Percentiles rank a stretch among this genome's conserved stretches.
phyloP scores from a whole-genome alignment of 2,329 filamentous ascomycete species.

The Fusarium acutatum region DNA sequence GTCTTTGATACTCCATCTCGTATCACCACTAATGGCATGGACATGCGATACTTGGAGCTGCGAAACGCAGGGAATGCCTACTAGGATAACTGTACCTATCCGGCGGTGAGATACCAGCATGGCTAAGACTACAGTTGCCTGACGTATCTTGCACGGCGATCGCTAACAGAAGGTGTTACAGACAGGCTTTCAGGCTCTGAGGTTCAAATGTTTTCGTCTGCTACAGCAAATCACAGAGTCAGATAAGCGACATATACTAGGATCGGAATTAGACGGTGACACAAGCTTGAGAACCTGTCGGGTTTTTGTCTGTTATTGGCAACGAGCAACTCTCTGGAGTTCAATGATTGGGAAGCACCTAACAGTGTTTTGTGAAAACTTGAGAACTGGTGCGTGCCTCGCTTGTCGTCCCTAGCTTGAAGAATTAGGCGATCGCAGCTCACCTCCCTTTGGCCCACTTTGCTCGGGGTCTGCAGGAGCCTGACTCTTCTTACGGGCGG shows the following conservation, averaged over 20 bases:
- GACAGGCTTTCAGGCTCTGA: not conserved
- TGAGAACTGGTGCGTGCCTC: not conserved
- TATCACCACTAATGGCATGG: accelerated
- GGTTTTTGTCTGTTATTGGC: not conserved
- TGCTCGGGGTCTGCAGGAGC: no score
- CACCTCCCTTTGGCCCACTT: no score
- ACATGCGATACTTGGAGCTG: not conserved
- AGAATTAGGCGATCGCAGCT: not conserved
- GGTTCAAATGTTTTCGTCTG: accelerated
- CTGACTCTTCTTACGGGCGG: no score
- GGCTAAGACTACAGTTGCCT: accelerated
- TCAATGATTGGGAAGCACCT: not conserved
- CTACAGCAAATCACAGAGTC: not conserved
- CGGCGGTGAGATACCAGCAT: not conserved
- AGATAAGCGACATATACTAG: not conserved
- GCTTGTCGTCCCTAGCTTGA: not conserved
- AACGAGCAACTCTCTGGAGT: not conserved
- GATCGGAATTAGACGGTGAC: not conserved
- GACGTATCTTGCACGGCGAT: not conserved
- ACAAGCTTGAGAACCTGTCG: not conserved
- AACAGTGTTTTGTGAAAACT: accelerated
- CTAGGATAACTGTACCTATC: not conserved
- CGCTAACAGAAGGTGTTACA: accelerated
- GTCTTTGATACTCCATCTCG: not conserved
- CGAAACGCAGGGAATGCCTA: not conserved